Conservation (phyloP, 768 basidiomycete genomes). For the Xerocomellus amylosporus region DNA sequence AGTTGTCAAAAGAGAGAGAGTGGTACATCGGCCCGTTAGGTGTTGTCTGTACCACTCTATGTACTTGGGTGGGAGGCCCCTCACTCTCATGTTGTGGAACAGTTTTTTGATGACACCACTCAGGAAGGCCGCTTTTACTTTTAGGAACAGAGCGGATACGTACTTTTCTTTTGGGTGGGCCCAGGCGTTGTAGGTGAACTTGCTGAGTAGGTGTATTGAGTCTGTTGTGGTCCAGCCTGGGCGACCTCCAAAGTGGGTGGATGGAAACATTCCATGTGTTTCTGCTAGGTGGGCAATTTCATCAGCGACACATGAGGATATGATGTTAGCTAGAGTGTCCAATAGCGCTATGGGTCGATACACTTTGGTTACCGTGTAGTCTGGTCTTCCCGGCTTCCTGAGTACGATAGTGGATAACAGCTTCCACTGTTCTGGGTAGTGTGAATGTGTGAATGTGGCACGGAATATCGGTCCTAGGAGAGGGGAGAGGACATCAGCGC, state of each 20-base stretch:
- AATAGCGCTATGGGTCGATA: neutral
- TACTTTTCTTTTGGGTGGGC: neutral
- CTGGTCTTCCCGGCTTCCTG: neutral
- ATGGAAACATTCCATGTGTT: neutral
- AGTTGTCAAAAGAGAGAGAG: conserved; percentile 27
- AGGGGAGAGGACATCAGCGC: too few relatives aligned
- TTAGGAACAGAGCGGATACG: neutral
- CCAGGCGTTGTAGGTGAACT: neutral
- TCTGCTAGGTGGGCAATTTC: neutral
- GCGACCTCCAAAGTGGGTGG: neutral
- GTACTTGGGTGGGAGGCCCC: neutral
- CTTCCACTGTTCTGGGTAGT: neutral
- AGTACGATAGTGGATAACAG: neutral
- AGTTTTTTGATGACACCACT: neutral
- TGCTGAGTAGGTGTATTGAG: neutral
- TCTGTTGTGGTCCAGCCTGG: neutral
- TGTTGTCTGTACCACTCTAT: neutral
- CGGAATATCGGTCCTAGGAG: too few relatives aligned
- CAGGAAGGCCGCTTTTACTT: neutral
- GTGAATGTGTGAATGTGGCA: too few relatives aligned
- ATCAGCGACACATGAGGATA: neutral
- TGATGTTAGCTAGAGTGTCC: neutral
- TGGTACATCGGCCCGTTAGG: too few relatives aligned
- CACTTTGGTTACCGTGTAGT: neutral
- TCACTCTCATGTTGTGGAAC: neutral